phyloP scores from a whole-genome alignment of 305 asterid species.

The Fraxinus angustifolia region DNA sequence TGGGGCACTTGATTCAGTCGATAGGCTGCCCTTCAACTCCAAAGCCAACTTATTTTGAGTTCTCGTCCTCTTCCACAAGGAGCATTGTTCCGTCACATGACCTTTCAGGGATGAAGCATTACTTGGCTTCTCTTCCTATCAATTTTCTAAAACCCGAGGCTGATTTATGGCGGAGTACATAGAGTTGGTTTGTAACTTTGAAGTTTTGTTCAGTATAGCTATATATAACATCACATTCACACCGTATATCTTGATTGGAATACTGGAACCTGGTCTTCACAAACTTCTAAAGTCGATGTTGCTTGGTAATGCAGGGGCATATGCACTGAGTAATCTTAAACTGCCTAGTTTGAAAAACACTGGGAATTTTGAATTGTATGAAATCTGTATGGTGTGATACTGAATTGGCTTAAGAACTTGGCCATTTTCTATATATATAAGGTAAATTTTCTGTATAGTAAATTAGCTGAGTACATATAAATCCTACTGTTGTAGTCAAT shows the following conservation, averaged over 20 bases:
- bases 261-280: not conserved
- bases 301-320: not conserved
- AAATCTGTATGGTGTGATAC: conserved; percentile 22
- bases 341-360: conserved; percentile 16
- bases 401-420: conserved; percentile 13
- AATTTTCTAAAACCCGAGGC: conserved; percentile 32
- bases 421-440: conserved; percentile 22
- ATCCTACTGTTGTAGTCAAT: conserved; percentile 14
- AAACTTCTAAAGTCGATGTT: not conserved
- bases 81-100: conserved; percentile 33
- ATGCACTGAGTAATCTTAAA: conserved; percentile 4
- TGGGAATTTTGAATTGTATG: conserved; percentile 31
- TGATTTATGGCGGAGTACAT: conserved; percentile 25
- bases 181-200: conserved; percentile 1
- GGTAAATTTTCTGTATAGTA: conserved; percentile 28
- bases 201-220: conserved; percentile 2
- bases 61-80: conserved; percentile 37
- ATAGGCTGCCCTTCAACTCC: conserved; percentile 81
- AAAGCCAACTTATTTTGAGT: conserved; percentile 75
- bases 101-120: conserved; percentile 32
- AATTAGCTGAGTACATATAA: conserved; percentile 1
- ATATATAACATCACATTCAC: not conserved
- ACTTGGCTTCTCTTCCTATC: conserved; percentile 43
- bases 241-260: not conserved
- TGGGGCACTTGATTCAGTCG: conserved; percentile 61